Conservation (phyloP, 1,284 basidiomycete genomes). For the Tilletiopsis washingtonensis region DNA sequence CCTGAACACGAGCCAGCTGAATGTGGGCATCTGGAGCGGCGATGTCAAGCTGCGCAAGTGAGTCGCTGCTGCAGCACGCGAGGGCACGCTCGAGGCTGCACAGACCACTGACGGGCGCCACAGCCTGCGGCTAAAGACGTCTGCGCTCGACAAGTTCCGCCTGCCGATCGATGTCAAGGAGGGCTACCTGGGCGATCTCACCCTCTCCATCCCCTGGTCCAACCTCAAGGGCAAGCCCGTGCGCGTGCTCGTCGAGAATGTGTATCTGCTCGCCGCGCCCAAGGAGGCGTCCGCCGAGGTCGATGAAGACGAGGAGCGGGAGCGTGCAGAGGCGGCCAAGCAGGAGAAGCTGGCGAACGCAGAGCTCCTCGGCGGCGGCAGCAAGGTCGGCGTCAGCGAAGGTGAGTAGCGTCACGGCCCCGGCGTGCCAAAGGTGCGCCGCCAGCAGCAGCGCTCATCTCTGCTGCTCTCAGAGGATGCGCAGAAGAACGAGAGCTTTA, state of each 20-base stretch:
- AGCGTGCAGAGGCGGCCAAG: conserved; percentile 74
- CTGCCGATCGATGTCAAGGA: conserved; percentile 93
- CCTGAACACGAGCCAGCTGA: conserved; percentile 86
- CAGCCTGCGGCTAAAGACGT: conserved; percentile 75
- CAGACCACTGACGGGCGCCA: not conserved
- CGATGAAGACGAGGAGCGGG: conserved; percentile 77
- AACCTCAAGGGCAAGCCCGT: conserved; percentile 89
- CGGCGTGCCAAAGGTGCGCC: too few species aligned
- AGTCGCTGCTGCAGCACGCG: conserved; percentile 3
- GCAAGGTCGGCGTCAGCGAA: conserved; percentile 18
- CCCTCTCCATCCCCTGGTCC: conserved; percentile 89
- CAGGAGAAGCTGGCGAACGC: conserved; percentile 80
- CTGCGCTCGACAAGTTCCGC: conserved; percentile 89
- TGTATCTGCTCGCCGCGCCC: conserved; percentile 86
- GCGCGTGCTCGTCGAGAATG: conserved; percentile 84
- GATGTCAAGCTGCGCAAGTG: conserved; percentile 64
- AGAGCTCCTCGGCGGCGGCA: conserved; percentile 59
- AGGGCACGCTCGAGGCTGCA: too few species aligned
- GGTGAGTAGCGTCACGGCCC: conserved; percentile 1
- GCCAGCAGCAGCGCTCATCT: too few species aligned
- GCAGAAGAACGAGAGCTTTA: conserved; percentile 69
- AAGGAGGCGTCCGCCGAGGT: conserved; percentile 62
- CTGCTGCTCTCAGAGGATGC: conserved; percentile 58
- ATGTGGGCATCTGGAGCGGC: conserved; percentile 90
- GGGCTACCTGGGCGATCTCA: conserved; percentile 83